Evolutionary conservation across 805 yeast species (phyloP).

Genomic region (Naumovozyma baii): DNA sequence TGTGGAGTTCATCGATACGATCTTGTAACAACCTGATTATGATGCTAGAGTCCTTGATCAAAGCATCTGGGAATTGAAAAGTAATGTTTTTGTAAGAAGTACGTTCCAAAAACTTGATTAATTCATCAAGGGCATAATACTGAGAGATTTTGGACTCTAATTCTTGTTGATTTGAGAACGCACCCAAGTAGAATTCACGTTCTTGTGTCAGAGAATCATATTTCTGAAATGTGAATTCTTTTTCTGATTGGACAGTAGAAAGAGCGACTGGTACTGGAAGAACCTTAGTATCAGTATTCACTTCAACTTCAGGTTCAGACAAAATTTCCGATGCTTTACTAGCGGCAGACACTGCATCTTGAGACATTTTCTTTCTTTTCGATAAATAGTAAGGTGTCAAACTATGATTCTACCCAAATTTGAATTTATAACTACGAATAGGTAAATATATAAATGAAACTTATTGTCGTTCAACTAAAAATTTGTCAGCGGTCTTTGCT

Average conservation of each 20-base stretch:
- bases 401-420: too few species aligned
- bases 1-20: constrained; percentile 14
- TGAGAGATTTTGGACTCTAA: constrained; percentile 32
- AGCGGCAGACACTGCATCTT: not conserved
- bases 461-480: too few species aligned
- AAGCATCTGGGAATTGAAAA: constrained; percentile 79
- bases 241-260: constrained; percentile 64
- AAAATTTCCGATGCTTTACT: not conserved
- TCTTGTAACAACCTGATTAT: constrained; percentile 49
- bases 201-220: constrained; percentile 24
- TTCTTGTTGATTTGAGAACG: constrained; percentile 16
- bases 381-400: too few species aligned
- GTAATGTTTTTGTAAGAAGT: constrained; percentile 44
- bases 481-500: not conserved
- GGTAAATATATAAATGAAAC: not conserved
- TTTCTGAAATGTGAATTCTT: constrained; percentile 40
- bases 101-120: constrained; percentile 34
- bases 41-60: constrained; percentile 70
- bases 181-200: constrained; percentile 26
- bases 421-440: too few species aligned
- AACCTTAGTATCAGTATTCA: not conserved
- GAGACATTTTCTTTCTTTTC: too few species aligned
- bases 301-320: constrained; percentile 1
- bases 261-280: constrained; percentile 52
- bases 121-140: constrained; percentile 47